Conservation (phyloP, 2,329 filamentous ascomycete species). For the Aotearoamyces nothofagi region DNA sequence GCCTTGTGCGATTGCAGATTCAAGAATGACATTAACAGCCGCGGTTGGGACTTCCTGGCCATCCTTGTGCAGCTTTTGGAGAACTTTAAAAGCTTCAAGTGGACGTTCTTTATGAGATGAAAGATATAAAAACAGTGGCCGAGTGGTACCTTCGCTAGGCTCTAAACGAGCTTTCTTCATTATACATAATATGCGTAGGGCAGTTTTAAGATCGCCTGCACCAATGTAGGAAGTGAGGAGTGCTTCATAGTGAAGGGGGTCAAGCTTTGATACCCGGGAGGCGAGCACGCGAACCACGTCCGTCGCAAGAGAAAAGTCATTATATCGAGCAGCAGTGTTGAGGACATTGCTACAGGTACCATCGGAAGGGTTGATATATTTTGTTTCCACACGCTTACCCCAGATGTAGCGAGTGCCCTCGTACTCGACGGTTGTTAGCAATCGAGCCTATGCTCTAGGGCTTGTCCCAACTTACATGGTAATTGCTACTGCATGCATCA, state of each 20-base stretch:
- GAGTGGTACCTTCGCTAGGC: slow-evolving; percentile 43
- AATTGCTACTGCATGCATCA: slow-evolving; percentile 52
- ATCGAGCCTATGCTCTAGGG: too few species aligned
- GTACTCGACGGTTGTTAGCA: slow-evolving; percentile 30
- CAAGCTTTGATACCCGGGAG: slow-evolving; percentile 39
- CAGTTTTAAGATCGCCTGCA: slow-evolving; percentile 43
- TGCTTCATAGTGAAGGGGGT: slow-evolving; percentile 62
- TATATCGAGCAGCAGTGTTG: slow-evolving; percentile 51
- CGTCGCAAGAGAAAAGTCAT: slow-evolving; percentile 53
- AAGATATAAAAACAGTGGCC: slow-evolving; percentile 44
- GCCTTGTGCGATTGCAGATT: slow-evolving; percentile 19
- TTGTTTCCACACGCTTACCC: slow-evolving; percentile 45
- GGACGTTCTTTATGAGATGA: slow-evolving; percentile 28
- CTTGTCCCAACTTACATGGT: slow-evolving; percentile 37
- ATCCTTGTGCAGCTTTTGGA: slow-evolving; percentile 37
- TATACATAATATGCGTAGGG: slow-evolving; percentile 55
- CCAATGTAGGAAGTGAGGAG: slow-evolving; percentile 56
- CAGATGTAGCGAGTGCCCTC: slow-evolving; percentile 56
- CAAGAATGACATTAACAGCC: slow-evolving; percentile 27
- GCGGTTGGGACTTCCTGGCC: slow-evolving; percentile 34
- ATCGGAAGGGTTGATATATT: slow-evolving; percentile 45
- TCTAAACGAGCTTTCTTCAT: slow-evolving; percentile 51
- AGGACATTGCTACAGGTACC: slow-evolving; percentile 55
- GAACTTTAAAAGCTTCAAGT: slow-evolving; percentile 32
- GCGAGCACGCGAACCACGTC: slow-evolving; percentile 54